Conservation (phyloP, 352 stramenopile species). For the Albugo candida region DNA sequence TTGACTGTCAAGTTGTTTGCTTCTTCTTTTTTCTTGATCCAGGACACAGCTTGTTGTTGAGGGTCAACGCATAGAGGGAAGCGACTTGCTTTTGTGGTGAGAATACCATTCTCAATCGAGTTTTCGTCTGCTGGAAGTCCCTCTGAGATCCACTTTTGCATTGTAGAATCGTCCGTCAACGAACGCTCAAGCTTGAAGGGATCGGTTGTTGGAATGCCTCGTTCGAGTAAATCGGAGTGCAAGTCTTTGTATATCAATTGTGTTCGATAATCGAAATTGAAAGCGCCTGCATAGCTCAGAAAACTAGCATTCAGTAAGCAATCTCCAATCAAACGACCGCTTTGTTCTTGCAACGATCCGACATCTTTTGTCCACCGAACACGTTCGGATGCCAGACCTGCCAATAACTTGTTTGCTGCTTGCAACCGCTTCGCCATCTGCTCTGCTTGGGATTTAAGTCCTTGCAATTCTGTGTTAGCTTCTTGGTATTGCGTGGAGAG, state of each 20-base stretch:
- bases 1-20: slow-evolving; percentile 85
- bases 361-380: slow-evolving; percentile 87
- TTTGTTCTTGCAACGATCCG: slow-evolving; percentile 60
- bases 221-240: slow-evolving; percentile 60
- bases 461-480: slow-evolving; percentile 83
- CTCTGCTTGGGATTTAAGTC: slow-evolving; percentile 81
- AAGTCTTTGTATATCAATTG: slow-evolving; percentile 81
- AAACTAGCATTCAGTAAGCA: slow-evolving; percentile 83
- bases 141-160: slow-evolving; percentile 89
- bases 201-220: slow-evolving; percentile 65
- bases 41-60: slow-evolving; percentile 89
- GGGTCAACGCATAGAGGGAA: slow-evolving; percentile 92
- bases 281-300: slow-evolving; percentile 79
- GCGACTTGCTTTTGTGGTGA: slow-evolving; percentile 85
- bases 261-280: slow-evolving; percentile 80
- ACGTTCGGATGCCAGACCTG: slow-evolving; percentile 80
- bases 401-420: slow-evolving; percentile 84
- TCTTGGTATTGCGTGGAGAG: slow-evolving; percentile 83
- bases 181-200: slow-evolving; percentile 81
- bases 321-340: slow-evolving; percentile 75
- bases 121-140: slow-evolving; percentile 87
- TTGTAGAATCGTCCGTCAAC: slow-evolving; percentile 83
- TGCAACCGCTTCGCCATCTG: slow-evolving; percentile 89
- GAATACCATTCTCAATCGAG: slow-evolving; percentile 90
- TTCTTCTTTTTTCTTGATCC: slow-evolving; percentile 93